Evolutionary conservation across 2,329 filamentous ascomycete genomes (phyloP).

Genomic region (Monosporascus sp.): DNA sequence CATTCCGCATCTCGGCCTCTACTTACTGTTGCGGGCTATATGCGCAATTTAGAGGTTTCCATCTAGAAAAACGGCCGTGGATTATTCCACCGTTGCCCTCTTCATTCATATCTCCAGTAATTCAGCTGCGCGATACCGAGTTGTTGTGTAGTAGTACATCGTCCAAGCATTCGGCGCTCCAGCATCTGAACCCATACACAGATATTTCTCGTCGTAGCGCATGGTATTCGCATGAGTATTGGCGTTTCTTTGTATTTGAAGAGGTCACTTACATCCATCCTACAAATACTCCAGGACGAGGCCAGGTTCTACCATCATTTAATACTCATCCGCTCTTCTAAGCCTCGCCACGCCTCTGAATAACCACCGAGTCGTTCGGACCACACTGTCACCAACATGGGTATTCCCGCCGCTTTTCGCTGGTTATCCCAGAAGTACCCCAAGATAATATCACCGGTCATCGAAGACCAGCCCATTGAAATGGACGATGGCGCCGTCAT

Average conservation of each 20-base stretch:
- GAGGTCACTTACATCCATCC: too few relatives aligned
- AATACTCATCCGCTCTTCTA: background rate
- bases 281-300: background rate
- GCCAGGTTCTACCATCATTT: background rate
- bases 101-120: too few relatives aligned
- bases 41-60: background rate
- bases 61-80: background rate
- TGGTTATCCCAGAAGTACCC: conserved; percentile 97
- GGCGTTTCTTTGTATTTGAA: background rate
- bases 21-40: background rate
- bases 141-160: conserved; percentile 1
- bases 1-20: background rate
- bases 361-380: background rate
- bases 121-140: too few relatives aligned
- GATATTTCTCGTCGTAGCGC: background rate
- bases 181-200: background rate
- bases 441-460: conserved; percentile 89
- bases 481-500: conserved; percentile 77
- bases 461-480: conserved; percentile 76
- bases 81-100: too few relatives aligned
- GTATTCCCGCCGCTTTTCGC: conserved; percentile 91
- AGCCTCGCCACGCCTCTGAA: background rate
- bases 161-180: background rate
- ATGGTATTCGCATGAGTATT: background rate
- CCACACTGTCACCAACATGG: conserved; percentile 53